These are phyloP conservation scores for Bolboschoenus planiculmis DNA, from an alignment of 176 grass and related monocot genomes.

Conservation along the genomic window DNA sequence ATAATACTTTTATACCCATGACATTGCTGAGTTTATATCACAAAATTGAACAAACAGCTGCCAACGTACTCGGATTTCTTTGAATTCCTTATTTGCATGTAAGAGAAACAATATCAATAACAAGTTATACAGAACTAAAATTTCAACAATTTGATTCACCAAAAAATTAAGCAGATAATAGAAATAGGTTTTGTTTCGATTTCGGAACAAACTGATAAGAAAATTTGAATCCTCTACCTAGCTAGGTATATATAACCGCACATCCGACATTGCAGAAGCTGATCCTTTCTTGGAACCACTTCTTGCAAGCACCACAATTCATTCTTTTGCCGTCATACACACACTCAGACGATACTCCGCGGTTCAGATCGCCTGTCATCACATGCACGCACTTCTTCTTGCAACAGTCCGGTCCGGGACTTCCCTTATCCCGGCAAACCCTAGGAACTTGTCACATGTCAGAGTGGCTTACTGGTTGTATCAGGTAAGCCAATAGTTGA, in stretches of 20 bases:
- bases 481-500: not conserved
- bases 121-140: not conserved
- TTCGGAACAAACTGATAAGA: not conserved
- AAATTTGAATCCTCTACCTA: not conserved
- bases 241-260: slow-evolving; percentile 34
- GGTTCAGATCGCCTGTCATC: not conserved
- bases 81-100: not conserved
- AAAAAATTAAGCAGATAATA: not conserved
- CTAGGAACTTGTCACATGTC: slow-evolving; percentile 17
- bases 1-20: no score
- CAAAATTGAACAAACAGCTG: no score
- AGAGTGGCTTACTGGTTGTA: not conserved
- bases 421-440: slow-evolving; percentile 1
- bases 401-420: slow-evolving; percentile 15
- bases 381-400: slow-evolving; percentile 7
- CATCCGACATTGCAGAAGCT: slow-evolving; percentile 20
- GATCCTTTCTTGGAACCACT: slow-evolving; percentile 20
- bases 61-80: no score
- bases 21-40: no score
- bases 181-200: not conserved
- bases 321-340: slow-evolving; percentile 11
- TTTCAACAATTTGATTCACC: not conserved
- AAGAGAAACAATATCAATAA: no score
- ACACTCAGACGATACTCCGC: slow-evolving; percentile 25
- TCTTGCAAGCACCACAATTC: slow-evolving; percentile 28